phyloP scores from a whole-genome alignment of 192 early-diverging fungal species.

The Entophlyctis luteolus region DNA sequence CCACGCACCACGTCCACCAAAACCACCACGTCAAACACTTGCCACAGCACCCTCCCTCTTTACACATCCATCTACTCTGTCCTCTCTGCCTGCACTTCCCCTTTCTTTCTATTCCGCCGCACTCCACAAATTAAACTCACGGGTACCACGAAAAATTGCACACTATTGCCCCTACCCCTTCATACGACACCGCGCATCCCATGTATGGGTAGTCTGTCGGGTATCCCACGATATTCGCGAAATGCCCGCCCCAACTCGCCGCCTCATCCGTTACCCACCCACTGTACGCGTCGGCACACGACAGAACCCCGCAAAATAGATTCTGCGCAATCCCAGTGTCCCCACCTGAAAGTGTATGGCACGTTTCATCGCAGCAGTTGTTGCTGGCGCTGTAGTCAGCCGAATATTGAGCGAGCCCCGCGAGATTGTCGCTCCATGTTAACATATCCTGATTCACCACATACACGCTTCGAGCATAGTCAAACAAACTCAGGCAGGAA shows the following conservation, averaged over 20 bases:
- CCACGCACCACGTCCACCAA: too few species aligned
- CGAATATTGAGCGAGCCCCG: neutral
- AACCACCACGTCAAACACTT: too few species aligned
- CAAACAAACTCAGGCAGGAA: conserved; percentile 1
- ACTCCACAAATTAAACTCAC: too few species aligned
- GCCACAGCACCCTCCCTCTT: too few species aligned
- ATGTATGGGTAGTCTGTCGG: conserved; percentile 10
- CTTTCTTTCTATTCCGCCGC: too few species aligned
- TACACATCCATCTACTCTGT: too few species aligned
- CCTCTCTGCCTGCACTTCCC: too few species aligned
- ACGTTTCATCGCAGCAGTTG: conserved; percentile 11
- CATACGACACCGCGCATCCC: neutral
- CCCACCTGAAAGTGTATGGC: conserved; percentile 1
- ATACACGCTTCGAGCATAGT: neutral
- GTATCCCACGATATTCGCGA: conserved; percentile 7
- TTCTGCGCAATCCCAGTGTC: conserved; percentile 10
- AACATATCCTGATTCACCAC: neutral
- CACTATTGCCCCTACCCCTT: conserved; percentile 1
- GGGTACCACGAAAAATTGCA: conserved; percentile 8
- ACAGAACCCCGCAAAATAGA: neutral
- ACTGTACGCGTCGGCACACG: conserved; percentile 2
- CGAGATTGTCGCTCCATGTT: neutral
- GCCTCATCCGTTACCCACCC: conserved; percentile 22
- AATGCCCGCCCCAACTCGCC: conserved; percentile 4
- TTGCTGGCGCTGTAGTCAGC: conserved; percentile 4